A percentile compares a stretch with the other conserved stretches of the same genome.
Conservation (phyloP, 2,329 filamentous ascomycete genomes). For the Colletotrichum shisoi region DNA sequence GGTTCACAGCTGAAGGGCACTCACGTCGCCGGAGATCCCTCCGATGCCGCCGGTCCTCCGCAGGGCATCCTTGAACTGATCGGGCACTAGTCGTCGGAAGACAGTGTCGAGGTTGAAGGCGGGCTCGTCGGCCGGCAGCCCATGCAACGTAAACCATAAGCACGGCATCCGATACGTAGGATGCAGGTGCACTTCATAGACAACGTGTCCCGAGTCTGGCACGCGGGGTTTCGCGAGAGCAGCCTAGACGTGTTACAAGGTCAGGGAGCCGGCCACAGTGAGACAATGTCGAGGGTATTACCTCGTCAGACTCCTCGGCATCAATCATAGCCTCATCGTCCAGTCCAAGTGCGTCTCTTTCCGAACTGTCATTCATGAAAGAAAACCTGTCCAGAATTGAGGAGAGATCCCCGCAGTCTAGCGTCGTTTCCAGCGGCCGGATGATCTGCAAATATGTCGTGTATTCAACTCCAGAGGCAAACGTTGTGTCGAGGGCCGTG, state of each 20-base stretch:
- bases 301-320: constrained; percentile 61
- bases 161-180: constrained; percentile 78
- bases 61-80: constrained; percentile 68
- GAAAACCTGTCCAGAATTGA: constrained; percentile 57
- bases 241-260: constrained; percentile 48
- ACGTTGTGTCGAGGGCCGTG: constrained; percentile 59
- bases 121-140: constrained; percentile 62
- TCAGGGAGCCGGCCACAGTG: constrained; percentile 24
- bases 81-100: constrained; percentile 74
- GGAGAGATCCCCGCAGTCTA: constrained; percentile 57
- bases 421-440: constrained; percentile 57
- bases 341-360: constrained; percentile 40
- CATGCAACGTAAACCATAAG: constrained; percentile 75
- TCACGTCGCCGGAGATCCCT: constrained; percentile 78
- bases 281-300: constrained; percentile 43
- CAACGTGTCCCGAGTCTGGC: constrained; percentile 59
- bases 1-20: constrained; percentile 52
- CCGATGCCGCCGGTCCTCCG: constrained; percentile 70
- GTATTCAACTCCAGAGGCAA: constrained; percentile 53
- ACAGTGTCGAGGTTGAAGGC: constrained; percentile 72
- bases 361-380: constrained; percentile 46
- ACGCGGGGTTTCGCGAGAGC: constrained; percentile 48
- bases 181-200: constrained; percentile 78
- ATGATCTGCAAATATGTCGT: constrained; percentile 65
- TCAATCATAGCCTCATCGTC: constrained; percentile 59